phyloP scores from a whole-genome alignment of 164 flowering plant species.

The Buxus sempervirens region DNA sequence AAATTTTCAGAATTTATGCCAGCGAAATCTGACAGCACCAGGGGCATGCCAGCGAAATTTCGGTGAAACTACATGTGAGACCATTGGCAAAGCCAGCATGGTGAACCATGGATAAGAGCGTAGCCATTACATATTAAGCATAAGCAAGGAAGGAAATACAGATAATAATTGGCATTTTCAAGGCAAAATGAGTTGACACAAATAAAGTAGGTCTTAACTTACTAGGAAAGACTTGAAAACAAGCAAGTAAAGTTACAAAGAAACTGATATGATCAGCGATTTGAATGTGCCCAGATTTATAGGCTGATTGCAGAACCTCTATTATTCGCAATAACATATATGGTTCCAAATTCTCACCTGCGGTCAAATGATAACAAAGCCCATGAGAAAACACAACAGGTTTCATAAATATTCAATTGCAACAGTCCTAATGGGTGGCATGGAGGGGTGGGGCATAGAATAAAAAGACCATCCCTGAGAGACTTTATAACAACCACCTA shows the following conservation, averaged over 20 bases:
- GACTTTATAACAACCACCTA: neutral
- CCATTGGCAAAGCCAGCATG: too few species aligned
- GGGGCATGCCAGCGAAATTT: too few species aligned
- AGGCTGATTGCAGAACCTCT: conserved; percentile 71
- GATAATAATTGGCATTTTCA: neutral
- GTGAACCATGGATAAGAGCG: too few species aligned
- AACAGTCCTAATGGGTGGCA: neutral
- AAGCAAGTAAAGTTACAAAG: conserved; percentile 57
- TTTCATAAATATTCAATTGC: neutral
- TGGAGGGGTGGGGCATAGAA: too few species aligned
- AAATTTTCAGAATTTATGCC: too few species aligned
- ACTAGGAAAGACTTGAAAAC: conserved; percentile 58
- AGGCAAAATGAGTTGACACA: neutral
- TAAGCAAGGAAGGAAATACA: neutral
- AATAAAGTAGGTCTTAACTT: conserved; percentile 1
- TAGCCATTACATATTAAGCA: neutral
- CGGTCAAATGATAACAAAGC: conserved; percentile 10
- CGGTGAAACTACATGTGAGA: too few species aligned
- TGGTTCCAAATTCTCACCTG: conserved; percentile 68
- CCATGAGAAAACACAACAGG: conserved; percentile 3
- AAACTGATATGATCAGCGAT: conserved; percentile 67
- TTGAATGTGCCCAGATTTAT: conserved; percentile 59
- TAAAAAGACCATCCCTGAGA: neutral
- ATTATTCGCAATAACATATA: conserved; percentile 51
- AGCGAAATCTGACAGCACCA: too few species aligned